Evolutionary conservation across 768 basidiomycete species (phyloP).

Genomic region (Macrocybe gigantea): DNA sequence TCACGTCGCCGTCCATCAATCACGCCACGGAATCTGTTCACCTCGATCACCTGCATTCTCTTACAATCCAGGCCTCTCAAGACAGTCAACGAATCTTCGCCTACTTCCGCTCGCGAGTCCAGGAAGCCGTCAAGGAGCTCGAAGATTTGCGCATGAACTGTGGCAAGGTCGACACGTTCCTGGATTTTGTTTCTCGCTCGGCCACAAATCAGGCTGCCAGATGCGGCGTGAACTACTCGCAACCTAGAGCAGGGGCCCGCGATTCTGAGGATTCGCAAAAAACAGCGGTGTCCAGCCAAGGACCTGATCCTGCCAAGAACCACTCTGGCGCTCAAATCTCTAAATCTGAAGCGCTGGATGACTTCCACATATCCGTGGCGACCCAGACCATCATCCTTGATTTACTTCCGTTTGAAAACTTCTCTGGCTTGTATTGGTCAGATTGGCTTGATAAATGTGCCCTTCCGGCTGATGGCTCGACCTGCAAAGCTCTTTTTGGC

Average conservation of each 20-base stretch:
- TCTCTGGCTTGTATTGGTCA: slow-evolving; percentile 24
- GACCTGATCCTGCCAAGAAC: slow-evolving; percentile 5
- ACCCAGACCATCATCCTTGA: slow-evolving; percentile 24
- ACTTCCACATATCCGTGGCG: slow-evolving; percentile 14
- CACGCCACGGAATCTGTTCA: slow-evolving; percentile 32
- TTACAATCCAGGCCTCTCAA: slow-evolving; percentile 43
- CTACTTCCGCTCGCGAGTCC: slow-evolving; percentile 47
- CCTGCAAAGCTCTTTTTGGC: slow-evolving; percentile 23
- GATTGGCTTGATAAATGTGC: slow-evolving; percentile 34
- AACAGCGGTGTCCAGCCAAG: slow-evolving; percentile 31
- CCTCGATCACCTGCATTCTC: slow-evolving; percentile 35
- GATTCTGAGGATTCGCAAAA: slow-evolving; percentile 64
- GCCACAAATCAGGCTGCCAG: slow-evolving; percentile 38
- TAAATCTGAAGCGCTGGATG: slow-evolving; percentile 8
- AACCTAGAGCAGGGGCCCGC: slow-evolving; percentile 32
- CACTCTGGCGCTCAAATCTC: slow-evolving; percentile 11
- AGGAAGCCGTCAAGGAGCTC: slow-evolving; percentile 46
- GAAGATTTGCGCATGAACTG: slow-evolving; percentile 38
- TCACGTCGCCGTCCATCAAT: slow-evolving; percentile 36
- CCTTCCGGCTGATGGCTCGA: slow-evolving; percentile 25
- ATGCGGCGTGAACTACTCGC: slow-evolving; percentile 25
- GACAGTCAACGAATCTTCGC: slow-evolving; percentile 40
- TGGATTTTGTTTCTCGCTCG: slow-evolving; percentile 36
- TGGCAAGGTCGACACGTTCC: slow-evolving; percentile 35
- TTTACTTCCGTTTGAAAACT: slow-evolving; percentile 10